These are phyloP conservation scores for Podospora sp. DNA, from an alignment of 495 filamentous ascomycete species.

Conservation along the genomic window DNA sequence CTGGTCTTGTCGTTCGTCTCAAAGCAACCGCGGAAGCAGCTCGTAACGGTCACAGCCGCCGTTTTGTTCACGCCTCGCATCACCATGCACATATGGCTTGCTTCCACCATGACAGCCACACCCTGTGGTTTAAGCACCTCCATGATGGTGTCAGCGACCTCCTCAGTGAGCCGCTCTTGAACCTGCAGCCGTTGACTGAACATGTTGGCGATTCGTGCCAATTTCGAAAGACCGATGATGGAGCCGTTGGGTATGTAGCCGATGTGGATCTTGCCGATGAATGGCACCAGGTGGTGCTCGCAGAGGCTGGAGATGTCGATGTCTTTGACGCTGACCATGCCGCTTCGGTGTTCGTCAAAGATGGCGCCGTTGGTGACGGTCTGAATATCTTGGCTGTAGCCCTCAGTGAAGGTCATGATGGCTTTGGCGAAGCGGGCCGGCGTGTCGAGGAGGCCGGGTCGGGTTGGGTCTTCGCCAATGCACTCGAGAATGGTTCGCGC, in stretches of 20 bases:
- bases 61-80: constrained; percentile 94
- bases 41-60: constrained; percentile 81
- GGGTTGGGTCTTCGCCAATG: constrained; percentile 89
- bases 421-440: constrained; percentile 92
- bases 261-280: constrained; percentile 98
- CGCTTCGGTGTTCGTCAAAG: constrained; percentile 94
- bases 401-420: constrained; percentile 98
- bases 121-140: constrained; percentile 90
- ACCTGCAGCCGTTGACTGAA: constrained; percentile 93
- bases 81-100: constrained; percentile 94
- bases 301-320: constrained; percentile 92
- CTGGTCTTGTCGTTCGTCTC: constrained; percentile 87
- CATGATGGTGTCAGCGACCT: constrained; percentile 90
- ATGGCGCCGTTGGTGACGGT: constrained; percentile 93
- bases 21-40: constrained; percentile 93
- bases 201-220: constrained; percentile 95
- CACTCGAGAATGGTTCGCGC: constrained; percentile 92
- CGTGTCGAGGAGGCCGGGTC: constrained; percentile 84
- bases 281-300: constrained; percentile 97
- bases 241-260: constrained; percentile 88
- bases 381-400: constrained; percentile 91
- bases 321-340: constrained; percentile 97
- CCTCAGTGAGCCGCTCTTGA: constrained; percentile 96
- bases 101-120: constrained; percentile 96
- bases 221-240: constrained; percentile 92